Conservation (phyloP, 2,329 filamentous ascomycete genomes). For the Arthrobotrys conoides region DNA sequence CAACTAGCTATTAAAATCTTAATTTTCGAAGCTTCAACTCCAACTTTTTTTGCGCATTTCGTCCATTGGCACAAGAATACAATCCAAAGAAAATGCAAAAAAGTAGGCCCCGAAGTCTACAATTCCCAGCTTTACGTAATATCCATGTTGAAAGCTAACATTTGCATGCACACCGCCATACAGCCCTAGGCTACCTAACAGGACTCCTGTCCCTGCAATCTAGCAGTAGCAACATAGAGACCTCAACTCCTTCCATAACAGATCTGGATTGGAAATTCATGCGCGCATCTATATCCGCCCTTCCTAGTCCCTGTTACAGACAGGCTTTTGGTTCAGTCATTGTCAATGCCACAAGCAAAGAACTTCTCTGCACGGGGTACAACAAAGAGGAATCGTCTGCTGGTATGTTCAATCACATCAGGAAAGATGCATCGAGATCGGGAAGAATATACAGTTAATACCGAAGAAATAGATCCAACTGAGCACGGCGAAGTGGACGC, state of each 20-base stretch:
- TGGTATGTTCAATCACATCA: background rate
- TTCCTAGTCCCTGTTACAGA: constrained; percentile 52
- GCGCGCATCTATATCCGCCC: constrained; percentile 46
- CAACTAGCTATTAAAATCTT: background rate
- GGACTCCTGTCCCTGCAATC: constrained; percentile 32
- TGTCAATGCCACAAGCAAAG: constrained; percentile 45
- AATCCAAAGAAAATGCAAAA: constrained; percentile 10
- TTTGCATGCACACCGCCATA: background rate
- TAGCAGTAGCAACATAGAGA: background rate
- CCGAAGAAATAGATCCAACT: constrained; percentile 29
- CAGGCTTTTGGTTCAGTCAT: constrained; percentile 56
- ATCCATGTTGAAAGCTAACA: background rate
- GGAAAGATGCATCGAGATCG: too few relatives aligned
- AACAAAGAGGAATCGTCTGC: constrained; percentile 39
- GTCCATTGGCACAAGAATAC: background rate
- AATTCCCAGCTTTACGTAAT: background rate
- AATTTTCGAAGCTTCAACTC: background rate
- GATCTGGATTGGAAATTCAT: constrained; percentile 54
- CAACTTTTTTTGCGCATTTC: background rate
- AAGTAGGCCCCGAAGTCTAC: constrained; percentile 3
- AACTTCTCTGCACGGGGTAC: constrained; percentile 47
- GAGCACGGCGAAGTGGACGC: constrained; percentile 56
- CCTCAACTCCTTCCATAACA: constrained; percentile 23
- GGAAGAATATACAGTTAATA: too few relatives aligned
- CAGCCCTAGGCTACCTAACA: constrained; percentile 37